Percentiles rank a stretch among this genome's conserved stretches.
Conservation (phyloP, 1,284 basidiomycete species). For the Thelephora terrestris region DNA sequence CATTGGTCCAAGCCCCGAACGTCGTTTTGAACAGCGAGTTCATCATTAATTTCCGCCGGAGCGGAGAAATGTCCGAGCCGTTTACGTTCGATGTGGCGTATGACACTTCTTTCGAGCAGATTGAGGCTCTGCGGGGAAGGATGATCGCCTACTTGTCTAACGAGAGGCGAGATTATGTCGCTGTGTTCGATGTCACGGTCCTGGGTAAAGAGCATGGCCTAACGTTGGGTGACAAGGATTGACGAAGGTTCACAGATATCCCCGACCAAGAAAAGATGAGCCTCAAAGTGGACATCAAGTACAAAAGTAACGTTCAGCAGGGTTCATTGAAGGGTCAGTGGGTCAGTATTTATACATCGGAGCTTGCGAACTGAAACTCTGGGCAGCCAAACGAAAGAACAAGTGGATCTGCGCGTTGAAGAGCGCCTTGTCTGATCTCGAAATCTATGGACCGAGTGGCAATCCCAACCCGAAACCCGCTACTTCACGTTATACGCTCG, state of each 20-base stretch:
- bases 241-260: constrained; percentile 46
- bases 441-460: constrained; percentile 70
- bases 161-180: constrained; percentile 65
- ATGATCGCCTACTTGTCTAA: constrained; percentile 77
- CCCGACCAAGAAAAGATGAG: constrained; percentile 75
- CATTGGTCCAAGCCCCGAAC: constrained; percentile 61
- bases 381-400: constrained; percentile 66
- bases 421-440: constrained; percentile 53
- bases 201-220: constrained; percentile 32
- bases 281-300: constrained; percentile 78
- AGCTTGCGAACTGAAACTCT: constrained; percentile 1
- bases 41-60: constrained; percentile 64
- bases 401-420: constrained; percentile 90
- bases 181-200: constrained; percentile 62
- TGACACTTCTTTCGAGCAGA: constrained; percentile 71
- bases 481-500: constrained; percentile 53
- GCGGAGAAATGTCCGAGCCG: constrained; percentile 66
- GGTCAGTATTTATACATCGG: constrained; percentile 1
- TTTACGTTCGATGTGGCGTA: constrained; percentile 80
- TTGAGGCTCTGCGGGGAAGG: constrained; percentile 67
- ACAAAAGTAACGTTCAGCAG: constrained; percentile 87
- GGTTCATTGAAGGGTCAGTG: constrained; percentile 58
- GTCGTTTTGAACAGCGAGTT: constrained; percentile 60
- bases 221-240: not conserved
- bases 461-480: constrained; percentile 46